Conservation (phyloP, 2,329 filamentous ascomycete genomes). For the Spiromastix sp. region DNA sequence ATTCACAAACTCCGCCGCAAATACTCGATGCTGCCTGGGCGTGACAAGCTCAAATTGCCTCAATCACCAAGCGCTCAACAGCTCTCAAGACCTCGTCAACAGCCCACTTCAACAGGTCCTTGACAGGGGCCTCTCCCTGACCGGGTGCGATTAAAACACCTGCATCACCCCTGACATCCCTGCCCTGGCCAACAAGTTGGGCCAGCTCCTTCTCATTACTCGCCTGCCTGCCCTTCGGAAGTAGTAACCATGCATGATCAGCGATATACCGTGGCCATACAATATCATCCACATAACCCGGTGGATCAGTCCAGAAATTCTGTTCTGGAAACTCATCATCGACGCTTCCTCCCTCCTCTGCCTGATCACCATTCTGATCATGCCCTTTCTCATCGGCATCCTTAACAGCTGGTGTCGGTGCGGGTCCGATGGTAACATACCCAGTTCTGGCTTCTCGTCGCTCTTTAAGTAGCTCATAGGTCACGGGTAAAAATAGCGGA, state of each 20-base stretch:
- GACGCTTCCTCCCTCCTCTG: slow-evolving; percentile 2
- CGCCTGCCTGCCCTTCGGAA: slow-evolving; percentile 33
- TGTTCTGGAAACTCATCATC: slow-evolving; percentile 36
- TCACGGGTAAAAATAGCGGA: slow-evolving; percentile 66
- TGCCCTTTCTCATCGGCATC: not conserved
- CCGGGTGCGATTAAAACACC: slow-evolving; percentile 38
- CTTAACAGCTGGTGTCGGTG: slow-evolving; percentile 15
- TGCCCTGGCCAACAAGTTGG: slow-evolving; percentile 23
- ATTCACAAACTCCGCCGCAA: no score
- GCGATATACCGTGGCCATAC: slow-evolving; percentile 93
- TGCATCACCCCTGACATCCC: slow-evolving; percentile 35
- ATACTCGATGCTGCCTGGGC: no score
- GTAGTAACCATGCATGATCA: slow-evolving; percentile 73
- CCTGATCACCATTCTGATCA: not conserved
- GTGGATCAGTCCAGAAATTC: slow-evolving; percentile 92
- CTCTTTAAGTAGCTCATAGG: slow-evolving; percentile 39
- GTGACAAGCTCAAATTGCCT: not conserved
- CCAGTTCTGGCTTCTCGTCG: slow-evolving; percentile 33
- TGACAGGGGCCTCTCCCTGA: slow-evolving; percentile 49
- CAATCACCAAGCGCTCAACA: slow-evolving; percentile 14
- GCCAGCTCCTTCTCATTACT: slow-evolving; percentile 18
- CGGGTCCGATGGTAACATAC: slow-evolving; percentile 37
- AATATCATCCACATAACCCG: slow-evolving; percentile 84
- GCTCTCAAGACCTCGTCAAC: slow-evolving; percentile 49
- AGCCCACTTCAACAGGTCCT: slow-evolving; percentile 55